Evolutionary conservation across 176 grass and related monocot genomes (phyloP), one percentile per base, ranked within the genome.

Genomic region (Dendrocalamus sinicus): DNA sequence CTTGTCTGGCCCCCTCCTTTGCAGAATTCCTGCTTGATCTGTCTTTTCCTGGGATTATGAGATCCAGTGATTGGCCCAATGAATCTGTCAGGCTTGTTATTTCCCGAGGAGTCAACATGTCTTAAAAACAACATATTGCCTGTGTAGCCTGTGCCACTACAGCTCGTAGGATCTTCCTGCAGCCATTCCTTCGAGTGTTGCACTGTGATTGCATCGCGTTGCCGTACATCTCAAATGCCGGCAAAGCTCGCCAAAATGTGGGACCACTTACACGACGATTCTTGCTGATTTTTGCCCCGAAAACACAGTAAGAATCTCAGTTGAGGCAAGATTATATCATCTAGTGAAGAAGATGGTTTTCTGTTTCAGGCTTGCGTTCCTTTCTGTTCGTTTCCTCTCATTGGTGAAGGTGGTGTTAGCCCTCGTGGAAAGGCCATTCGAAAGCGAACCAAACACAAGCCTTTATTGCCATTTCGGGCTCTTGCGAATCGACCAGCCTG

Each of bases 51-150:
- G 7, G 61, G 76, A 73, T 90, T 79, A 67, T 51, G 84, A 76
- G 77, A 54, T 75, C 80, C 43, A 45, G 50, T 47, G 72, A 72
- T 68, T 83, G 75, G 89, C 35, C 79, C 41, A 24, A 68, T 63
- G 43, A 81, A 69, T 3, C 85, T 75, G 37, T 28, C 69, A 52
- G 61, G 67, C 20, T 65, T 68, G 59, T 78, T 90, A 76, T 80
- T 84, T 88, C 81, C 85, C 75, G 80, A 91, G 85, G 85, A 76
- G 81, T 76, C 89, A 80, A 85, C 74, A 57, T 47, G 51, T 70
- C 69, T 60, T 8, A 4, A 5, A 14, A 52, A 63, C 24, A 53
- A 23, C 62, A 75, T 30, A 70, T 32, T 66, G 58, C 11, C 68
- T 54, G 53, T 62, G 76, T 79, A 69, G 80, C 26, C 26, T 41